Evolutionary conservation across 2,329 filamentous ascomycete species (phyloP), one percentile per base, ranked within the genome.

Genomic region (Fusarium sp.): DNA sequence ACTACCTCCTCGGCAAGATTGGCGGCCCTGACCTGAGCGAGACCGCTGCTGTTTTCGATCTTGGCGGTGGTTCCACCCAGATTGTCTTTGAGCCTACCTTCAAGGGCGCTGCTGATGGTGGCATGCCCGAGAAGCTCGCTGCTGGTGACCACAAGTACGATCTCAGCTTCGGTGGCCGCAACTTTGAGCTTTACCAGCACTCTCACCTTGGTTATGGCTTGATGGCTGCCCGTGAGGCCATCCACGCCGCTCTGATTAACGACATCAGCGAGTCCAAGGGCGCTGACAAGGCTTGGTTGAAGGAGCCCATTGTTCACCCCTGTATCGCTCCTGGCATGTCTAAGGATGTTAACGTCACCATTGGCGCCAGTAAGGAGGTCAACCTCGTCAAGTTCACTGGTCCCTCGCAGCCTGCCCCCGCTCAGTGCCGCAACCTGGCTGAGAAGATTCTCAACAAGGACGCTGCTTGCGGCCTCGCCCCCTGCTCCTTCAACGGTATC

Each of bases 31-130:
- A 98, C 81, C 91, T 95, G 82, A 95, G 90, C 72, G 93, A 95
- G 60, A 98, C 97, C 2, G 97, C 97, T 45, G 97, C 97, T 60
- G 91, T 98, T 68, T 98, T 99, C 80, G 97, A 99, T 81, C 92
- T 99, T 58, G 97, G 97, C 73, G 97, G 97, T 79, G 97, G 97
- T 63, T 98, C 95, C 25, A 99, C 97, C 15, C 97, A 99, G 86
- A 98, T 99, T 81, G 97, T 99, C 76, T 99, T 98, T 84, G 92
- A 99, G 87, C 97, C 97, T 25, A 97, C 93, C 61, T 99, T 98
- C 85, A 93, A 94, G 82, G 89, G 90, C 65, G 89, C 90, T 66
- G 84, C 89, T 65, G 86, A 89, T 59, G 94, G 94, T 71, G 95
- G 95, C 69, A 93, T 98, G 88, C 95, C 95, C 0, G 92, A 94